Conservation (phyloP, 163 green algal species). For the Picocystis sp. region DNA sequence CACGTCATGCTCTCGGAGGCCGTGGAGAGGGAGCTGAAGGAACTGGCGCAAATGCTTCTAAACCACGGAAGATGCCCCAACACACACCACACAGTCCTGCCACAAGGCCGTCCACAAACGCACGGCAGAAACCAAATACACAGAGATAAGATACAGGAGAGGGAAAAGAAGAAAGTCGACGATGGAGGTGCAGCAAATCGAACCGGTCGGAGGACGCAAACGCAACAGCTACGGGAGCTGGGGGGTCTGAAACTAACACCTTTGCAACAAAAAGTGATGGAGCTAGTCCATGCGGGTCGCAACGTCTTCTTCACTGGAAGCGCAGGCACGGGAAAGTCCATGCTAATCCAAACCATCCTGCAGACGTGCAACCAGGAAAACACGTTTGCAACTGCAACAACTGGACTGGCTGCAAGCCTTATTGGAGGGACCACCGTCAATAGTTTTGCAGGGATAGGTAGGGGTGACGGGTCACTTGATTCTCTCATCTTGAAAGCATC, state of each 20-base stretch:
- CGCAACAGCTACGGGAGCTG: too few species aligned
- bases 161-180: too few species aligned
- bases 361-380: constrained; percentile 9
- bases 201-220: too few species aligned
- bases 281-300: constrained; percentile 19
- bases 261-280: constrained; percentile 25
- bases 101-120: too few species aligned
- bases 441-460: constrained; percentile 27
- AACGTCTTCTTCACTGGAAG: constrained; percentile 40
- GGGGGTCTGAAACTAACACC: constrained; percentile 10
- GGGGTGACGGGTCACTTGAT: constrained; percentile 18
- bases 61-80: too few species aligned
- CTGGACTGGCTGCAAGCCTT: constrained; percentile 27
- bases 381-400: constrained; percentile 34
- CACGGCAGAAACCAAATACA: too few species aligned
- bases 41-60: too few species aligned
- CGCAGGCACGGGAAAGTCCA: constrained; percentile 34
- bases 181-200: too few species aligned
- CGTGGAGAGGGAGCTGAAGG: too few species aligned
- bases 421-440: constrained; percentile 38
- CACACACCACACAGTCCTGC: too few species aligned
- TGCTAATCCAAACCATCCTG: constrained; percentile 32
- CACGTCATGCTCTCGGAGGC: too few species aligned
- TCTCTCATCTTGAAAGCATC: constrained; percentile 2
- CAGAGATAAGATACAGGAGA: too few species aligned